Percentiles rank a stretch among this genome's conserved stretches.
Evolutionary conservation across 2,329 filamentous ascomycete species (phyloP).

Genomic region (Arthrobotrys pseudoclavata): DNA sequence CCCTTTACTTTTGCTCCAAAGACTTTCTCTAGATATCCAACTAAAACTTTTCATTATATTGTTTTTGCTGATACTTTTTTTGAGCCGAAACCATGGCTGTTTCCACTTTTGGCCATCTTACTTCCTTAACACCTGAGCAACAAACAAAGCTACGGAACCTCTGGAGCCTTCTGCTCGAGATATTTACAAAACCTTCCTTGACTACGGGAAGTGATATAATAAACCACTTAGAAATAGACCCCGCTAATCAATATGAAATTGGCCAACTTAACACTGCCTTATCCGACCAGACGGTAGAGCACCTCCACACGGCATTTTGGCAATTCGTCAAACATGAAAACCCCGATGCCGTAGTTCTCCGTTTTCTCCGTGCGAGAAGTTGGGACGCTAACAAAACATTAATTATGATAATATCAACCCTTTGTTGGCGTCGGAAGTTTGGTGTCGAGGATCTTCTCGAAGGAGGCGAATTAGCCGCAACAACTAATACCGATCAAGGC

Average conservation of each 20-base stretch:
- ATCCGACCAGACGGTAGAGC: neutral
- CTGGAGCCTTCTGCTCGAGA: slow-evolving; percentile 3
- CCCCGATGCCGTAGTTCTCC: slow-evolving; percentile 85
- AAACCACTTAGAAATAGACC: neutral
- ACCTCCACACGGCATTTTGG: slow-evolving; percentile 22
- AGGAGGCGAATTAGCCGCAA: slow-evolving; percentile 78
- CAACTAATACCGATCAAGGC: slow-evolving; percentile 73
- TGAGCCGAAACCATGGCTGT: neutral
- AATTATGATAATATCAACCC: slow-evolving; percentile 91
- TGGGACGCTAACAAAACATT: slow-evolving; percentile 97
- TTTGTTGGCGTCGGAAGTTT: slow-evolving; percentile 89
- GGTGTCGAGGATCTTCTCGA: slow-evolving; percentile 88
- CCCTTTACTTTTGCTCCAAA: too few relatives aligned
- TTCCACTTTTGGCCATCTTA: neutral
- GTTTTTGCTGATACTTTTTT: too few relatives aligned
- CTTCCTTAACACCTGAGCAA: neutral
- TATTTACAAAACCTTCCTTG: neutral
- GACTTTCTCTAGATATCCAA: too few relatives aligned
- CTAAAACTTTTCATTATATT: too few relatives aligned
- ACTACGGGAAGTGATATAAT: neutral
- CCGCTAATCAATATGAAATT: neutral
- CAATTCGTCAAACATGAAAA: slow-evolving; percentile 80
- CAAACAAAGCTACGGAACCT: neutral
- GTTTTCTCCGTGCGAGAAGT: slow-evolving; percentile 87
- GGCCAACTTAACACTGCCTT: neutral